A percentile compares a stretch with the other conserved stretches of the same genome.
Conservation (phyloP, 208 protist species). For the Crithidia acanthocephali region DNA sequence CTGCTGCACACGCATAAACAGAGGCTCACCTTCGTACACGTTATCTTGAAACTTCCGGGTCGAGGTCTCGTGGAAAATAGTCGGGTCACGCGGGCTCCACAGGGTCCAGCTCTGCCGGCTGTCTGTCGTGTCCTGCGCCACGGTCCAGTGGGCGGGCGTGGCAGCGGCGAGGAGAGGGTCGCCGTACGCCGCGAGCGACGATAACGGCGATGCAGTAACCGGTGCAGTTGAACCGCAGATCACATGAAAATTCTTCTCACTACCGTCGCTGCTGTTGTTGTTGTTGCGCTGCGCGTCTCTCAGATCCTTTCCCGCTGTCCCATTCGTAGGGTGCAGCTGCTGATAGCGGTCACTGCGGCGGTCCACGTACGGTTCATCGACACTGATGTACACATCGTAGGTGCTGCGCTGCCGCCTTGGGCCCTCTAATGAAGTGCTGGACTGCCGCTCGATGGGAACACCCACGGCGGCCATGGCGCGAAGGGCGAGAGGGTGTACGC, state of each 20-base stretch:
- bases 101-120: slow-evolving; percentile 64
- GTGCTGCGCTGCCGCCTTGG: slow-evolving; percentile 67
- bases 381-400: slow-evolving; percentile 87
- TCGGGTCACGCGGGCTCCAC: slow-evolving; percentile 88
- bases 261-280: too few relatives aligned
- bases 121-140: slow-evolving; percentile 69
- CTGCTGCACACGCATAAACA: slow-evolving; percentile 72
- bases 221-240: too few relatives aligned
- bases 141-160: slow-evolving; percentile 79
- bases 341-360: slow-evolving; percentile 53
- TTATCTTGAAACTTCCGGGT: slow-evolving; percentile 87
- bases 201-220: not conserved
- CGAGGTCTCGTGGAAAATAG: slow-evolving; percentile 76
- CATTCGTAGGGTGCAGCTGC: not conserved
- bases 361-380: slow-evolving; percentile 64
- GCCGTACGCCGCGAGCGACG: not conserved
- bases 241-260: too few relatives aligned
- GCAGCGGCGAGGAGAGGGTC: slow-evolving; percentile 55
- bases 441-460: slow-evolving; percentile 55
- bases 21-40: slow-evolving; percentile 87
- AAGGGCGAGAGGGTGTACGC: slow-evolving; percentile 72
- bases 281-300: not conserved
- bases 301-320: too few relatives aligned
- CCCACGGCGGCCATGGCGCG: slow-evolving; percentile 58
- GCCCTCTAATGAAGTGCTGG: slow-evolving; percentile 56